These are phyloP conservation scores for Tilletia caries DNA, from an alignment of 1,284 basidiomycete species.

Conservation along the genomic window DNA sequence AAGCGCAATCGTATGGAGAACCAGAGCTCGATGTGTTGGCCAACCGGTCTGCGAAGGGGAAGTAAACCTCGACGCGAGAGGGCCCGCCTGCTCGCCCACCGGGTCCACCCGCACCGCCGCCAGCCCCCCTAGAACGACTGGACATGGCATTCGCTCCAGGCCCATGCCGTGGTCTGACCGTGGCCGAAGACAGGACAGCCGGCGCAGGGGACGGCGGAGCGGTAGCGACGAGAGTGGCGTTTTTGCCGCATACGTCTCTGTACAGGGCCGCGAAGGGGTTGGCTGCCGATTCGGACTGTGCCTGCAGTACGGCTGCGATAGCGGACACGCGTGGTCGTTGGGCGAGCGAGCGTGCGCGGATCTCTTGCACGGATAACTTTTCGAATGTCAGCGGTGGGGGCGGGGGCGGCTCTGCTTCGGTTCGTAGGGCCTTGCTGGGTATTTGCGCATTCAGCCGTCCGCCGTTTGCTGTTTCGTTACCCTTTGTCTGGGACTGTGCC, in stretches of 20 bases:
- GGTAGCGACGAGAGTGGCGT: not conserved
- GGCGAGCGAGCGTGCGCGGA: not conserved
- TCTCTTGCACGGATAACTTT: not conserved
- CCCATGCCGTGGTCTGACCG: not conserved
- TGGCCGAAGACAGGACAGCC: not conserved
- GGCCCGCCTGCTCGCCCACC: conserved; percentile 46
- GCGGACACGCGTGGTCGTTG: conserved; percentile 1
- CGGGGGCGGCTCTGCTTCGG: not conserved
- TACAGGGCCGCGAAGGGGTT: conserved; percentile 9
- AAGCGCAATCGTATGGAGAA: too few species aligned
- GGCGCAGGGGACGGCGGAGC: not conserved
- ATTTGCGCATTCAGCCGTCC: too few species aligned
- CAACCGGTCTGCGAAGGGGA: conserved; percentile 63
- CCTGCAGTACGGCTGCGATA: conserved; percentile 1
- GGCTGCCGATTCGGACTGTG: not conserved
- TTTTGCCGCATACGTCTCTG: not conserved
- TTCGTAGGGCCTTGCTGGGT: too few species aligned
- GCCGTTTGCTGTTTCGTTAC: too few species aligned
- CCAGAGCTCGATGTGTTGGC: conserved; percentile 60
- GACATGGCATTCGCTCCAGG: conserved; percentile 17
- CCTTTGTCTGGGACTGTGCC: too few species aligned
- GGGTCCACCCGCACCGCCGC: conserved; percentile 27
- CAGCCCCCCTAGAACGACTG: conserved; percentile 21
- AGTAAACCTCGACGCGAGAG: conserved; percentile 71
- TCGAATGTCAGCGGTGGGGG: not conserved